Percentiles rank a stretch among this genome's conserved stretches.
Conservation (phyloP, 805 yeast species). For the Wickerhamiella galacta region DNA sequence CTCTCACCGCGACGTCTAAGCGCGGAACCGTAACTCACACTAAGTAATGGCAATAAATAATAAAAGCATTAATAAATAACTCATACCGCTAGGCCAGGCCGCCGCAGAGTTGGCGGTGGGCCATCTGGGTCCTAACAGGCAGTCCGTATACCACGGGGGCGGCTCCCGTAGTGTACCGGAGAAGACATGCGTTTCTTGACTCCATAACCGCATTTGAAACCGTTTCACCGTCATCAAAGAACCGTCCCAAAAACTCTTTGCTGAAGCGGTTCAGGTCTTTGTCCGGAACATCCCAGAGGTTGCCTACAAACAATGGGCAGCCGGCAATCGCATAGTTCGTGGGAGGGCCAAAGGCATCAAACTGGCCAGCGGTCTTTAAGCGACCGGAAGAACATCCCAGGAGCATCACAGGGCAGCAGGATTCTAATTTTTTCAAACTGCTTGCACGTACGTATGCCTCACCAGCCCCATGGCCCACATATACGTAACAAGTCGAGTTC, state of each 20-base stretch:
- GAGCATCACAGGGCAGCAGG: slow-evolving; percentile 30
- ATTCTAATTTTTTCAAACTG: slow-evolving; percentile 30
- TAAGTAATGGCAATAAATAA: too few relatives aligned
- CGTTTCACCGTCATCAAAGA: slow-evolving; percentile 13
- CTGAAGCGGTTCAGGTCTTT: slow-evolving; percentile 81
- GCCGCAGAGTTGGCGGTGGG: too few relatives aligned
- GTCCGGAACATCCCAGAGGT: slow-evolving; percentile 94
- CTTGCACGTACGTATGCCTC: slow-evolving; percentile 55
- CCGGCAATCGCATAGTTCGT: slow-evolving; percentile 65
- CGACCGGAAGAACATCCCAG: slow-evolving; percentile 78
- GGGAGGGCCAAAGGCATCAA: slow-evolving; percentile 64
- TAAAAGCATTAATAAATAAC: too few relatives aligned
- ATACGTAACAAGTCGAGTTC: slow-evolving; percentile 39
- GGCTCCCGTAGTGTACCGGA: slow-evolving; percentile 71
- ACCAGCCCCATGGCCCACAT: slow-evolving; percentile 96
- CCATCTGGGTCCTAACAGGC: slow-evolving; percentile 31
- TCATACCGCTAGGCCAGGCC: too few relatives aligned
- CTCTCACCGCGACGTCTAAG: too few relatives aligned
- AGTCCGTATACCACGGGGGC: slow-evolving; percentile 87
- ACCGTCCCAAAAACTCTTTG: slow-evolving; percentile 31
- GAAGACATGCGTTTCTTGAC: slow-evolving; percentile 51
- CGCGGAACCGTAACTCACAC: too few relatives aligned
- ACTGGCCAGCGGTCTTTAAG: slow-evolving; percentile 28
- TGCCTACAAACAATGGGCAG: slow-evolving; percentile 66
- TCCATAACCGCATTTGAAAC: slow-evolving; percentile 34